Conservation (phyloP, 1,284 basidiomycete species). For the Ceratobasidium sp. region DNA sequence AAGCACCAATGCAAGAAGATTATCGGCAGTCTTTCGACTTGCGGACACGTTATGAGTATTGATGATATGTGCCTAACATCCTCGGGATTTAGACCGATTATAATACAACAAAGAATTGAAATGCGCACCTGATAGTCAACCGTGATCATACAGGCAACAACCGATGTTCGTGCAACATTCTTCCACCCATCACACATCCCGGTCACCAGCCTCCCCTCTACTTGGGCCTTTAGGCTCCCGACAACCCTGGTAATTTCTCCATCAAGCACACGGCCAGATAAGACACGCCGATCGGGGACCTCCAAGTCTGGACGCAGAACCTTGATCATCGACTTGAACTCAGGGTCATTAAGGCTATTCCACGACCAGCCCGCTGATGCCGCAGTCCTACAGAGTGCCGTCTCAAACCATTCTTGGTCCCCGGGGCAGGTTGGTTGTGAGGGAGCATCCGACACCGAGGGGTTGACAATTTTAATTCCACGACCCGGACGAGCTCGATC, state of each 20-base stretch:
- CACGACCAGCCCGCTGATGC: constrained; percentile 6
- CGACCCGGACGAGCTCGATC: neutral
- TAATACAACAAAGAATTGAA: neutral
- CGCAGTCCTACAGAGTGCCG: neutral
- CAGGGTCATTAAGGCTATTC: neutral
- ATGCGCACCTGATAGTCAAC: constrained; percentile 3
- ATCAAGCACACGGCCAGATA: constrained; percentile 1
- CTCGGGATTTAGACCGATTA: neutral
- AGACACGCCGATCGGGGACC: constrained; percentile 5
- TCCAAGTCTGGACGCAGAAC: neutral
- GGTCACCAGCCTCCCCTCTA: neutral
- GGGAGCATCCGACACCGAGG: neutral
- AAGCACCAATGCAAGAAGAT: neutral
- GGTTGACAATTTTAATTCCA: neutral
- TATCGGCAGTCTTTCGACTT: neutral
- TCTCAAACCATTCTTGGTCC: neutral
- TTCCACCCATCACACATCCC: constrained; percentile 4
- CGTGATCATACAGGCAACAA: neutral
- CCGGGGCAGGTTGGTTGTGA: neutral
- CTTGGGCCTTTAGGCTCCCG: neutral
- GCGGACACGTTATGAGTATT: neutral
- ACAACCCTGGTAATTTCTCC: neutral
- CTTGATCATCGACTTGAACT: neutral
- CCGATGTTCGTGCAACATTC: neutral
- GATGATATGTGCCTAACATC: neutral